Percentiles rank a stretch among this genome's conserved stretches.
These are phyloP conservation scores for Entomortierella lignicola DNA, from an alignment of 192 early-diverging fungal genomes.

Conservation along the genomic window DNA sequence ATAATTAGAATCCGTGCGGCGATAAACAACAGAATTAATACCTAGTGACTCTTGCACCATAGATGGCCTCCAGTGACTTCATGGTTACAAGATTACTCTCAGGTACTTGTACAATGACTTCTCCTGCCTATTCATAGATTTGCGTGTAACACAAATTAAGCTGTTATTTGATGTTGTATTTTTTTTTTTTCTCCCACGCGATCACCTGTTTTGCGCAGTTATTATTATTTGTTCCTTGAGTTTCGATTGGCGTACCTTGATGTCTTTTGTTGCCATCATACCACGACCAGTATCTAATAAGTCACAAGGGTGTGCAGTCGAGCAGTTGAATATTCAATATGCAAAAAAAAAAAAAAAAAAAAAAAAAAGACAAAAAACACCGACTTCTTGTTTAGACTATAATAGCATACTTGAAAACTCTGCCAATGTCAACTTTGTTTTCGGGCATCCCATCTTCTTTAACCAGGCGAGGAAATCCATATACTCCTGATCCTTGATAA, in stretches of 20 bases:
- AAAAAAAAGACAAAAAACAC: too few relatives aligned
- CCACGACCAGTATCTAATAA: conserved; percentile 65
- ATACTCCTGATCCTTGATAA: conserved; percentile 61
- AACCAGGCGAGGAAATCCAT: conserved; percentile 63
- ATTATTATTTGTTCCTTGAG: not conserved
- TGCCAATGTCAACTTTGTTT: conserved; percentile 64
- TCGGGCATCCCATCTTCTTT: conserved; percentile 57
- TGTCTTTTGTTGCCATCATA: conserved; percentile 69
- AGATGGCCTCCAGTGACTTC: conserved; percentile 42
- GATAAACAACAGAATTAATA: not conserved
- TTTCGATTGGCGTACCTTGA: conserved; percentile 45
- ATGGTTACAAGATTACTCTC: conserved; percentile 60
- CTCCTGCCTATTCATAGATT: conserved; percentile 54
- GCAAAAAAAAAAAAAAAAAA: not conserved
- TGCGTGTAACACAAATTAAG: not conserved
- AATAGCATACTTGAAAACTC: conserved; percentile 59
- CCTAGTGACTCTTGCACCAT: conserved; percentile 52
- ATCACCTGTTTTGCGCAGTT: conserved; percentile 10
- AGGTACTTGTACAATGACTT: conserved; percentile 65
- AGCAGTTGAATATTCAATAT: not conserved
- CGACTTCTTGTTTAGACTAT: too few relatives aligned
- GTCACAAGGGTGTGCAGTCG: not conserved
- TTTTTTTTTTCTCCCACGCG: not conserved
- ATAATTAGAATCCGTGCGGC: too few relatives aligned
- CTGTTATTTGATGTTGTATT: not conserved